These are phyloP conservation scores for Lentinula boryana DNA, from an alignment of 768 basidiomycete genomes.

Conservation along the genomic window DNA sequence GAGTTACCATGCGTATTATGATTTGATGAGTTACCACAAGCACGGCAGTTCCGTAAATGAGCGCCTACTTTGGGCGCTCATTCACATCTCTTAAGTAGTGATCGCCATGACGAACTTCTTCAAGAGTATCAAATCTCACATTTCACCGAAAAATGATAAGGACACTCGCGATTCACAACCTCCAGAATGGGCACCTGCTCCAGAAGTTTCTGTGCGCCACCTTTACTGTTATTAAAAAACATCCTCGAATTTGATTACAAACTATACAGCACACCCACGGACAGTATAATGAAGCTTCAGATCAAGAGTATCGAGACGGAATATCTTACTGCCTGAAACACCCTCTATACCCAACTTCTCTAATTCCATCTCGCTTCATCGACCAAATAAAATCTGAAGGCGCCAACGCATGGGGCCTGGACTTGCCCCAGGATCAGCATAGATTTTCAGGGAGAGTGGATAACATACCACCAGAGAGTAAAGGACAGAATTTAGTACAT, in stretches of 20 bases:
- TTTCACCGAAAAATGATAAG: not conserved
- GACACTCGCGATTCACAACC: slow-evolving; percentile 17
- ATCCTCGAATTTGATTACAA: not conserved
- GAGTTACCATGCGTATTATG: no score
- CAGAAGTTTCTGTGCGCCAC: slow-evolving; percentile 36
- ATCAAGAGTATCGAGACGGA: slow-evolving; percentile 47
- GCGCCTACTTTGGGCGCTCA: not conserved
- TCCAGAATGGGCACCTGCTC: slow-evolving; percentile 56
- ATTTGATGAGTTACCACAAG: no score
- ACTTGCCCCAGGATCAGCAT: slow-evolving; percentile 20
- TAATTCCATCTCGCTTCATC: slow-evolving; percentile 46
- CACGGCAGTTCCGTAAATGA: no score
- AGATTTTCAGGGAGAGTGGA: slow-evolving; percentile 42
- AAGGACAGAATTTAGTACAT: slow-evolving; percentile 27
- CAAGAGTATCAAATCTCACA: not conserved
- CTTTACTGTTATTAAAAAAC: not conserved
- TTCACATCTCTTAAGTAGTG: not conserved
- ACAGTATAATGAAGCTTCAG: slow-evolving; percentile 48
- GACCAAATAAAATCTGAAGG: slow-evolving; percentile 45
- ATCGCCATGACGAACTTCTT: not conserved
- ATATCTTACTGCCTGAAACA: slow-evolving; percentile 41
- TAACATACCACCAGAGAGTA: slow-evolving; percentile 24
- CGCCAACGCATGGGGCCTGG: slow-evolving; percentile 49
- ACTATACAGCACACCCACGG: slow-evolving; percentile 22
- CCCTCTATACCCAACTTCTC: slow-evolving; percentile 32